Evolutionary conservation across 768 basidiomycete species (phyloP).

Genomic region (Dentipellis sp.): DNA sequence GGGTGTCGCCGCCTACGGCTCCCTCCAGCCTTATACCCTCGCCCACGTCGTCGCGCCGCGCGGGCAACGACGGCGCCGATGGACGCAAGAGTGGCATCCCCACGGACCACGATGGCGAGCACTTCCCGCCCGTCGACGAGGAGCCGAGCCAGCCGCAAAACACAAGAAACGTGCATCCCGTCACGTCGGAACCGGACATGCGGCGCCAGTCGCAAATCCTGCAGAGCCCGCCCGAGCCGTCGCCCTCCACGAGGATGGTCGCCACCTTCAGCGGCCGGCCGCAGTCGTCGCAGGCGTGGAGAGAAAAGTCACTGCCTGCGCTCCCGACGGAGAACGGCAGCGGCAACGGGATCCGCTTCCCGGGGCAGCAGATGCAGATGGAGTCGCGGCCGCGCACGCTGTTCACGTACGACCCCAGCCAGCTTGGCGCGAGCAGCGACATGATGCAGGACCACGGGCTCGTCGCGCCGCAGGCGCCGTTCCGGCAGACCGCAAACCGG

Average conservation of each 20-base stretch:
- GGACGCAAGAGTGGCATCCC: conserved; percentile 31
- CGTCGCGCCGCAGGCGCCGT: conserved; percentile 53
- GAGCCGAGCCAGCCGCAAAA: conserved; percentile 2
- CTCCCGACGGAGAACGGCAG: conserved; percentile 41
- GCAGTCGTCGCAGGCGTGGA: conserved; percentile 22
- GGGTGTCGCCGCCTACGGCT: conserved; percentile 67
- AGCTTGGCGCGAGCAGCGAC: conserved; percentile 5
- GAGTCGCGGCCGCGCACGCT: conserved; percentile 58
- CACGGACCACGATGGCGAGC: conserved; percentile 34
- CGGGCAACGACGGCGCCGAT: conserved; percentile 45
- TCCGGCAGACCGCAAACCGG: conserved; percentile 46
- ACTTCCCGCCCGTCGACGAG: conserved; percentile 12
- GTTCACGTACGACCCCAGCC: conserved; percentile 50
- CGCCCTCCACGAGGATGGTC: conserved; percentile 15
- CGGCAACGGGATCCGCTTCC: conserved; percentile 13
- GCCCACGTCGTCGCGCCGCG: conserved; percentile 62
- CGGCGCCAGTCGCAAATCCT: conserved; percentile 31
- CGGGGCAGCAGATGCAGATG: conserved; percentile 13
- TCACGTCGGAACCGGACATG: conserved; percentile 55
- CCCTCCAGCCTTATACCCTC: conserved; percentile 70
- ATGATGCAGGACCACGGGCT: conserved; percentile 40
- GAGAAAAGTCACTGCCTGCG: conserved; percentile 75
- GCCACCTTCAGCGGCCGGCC: conserved; percentile 1
- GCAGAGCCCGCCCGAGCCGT: conserved; percentile 10
- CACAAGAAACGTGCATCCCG: conserved; percentile 33